Percentiles rank a stretch among this genome's conserved stretches.
These are phyloP conservation scores for Fusarium aywerte DNA, from an alignment of 2,329 filamentous ascomycete genomes.

Conservation along the genomic window DNA sequence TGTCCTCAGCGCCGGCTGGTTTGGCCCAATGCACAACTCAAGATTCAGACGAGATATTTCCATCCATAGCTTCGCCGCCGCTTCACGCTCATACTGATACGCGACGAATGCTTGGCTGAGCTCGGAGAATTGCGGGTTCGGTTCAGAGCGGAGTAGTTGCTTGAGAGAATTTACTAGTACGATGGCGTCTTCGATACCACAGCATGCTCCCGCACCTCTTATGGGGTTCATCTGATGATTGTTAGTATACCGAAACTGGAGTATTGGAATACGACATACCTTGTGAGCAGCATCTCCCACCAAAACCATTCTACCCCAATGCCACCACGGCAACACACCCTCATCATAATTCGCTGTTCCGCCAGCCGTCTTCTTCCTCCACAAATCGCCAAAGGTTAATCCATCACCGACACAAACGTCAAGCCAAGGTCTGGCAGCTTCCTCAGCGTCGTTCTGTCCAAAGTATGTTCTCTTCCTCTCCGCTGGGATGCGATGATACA, in stretches of 20 bases:
- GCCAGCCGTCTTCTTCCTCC: conserved; percentile 18
- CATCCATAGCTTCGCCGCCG: conserved; percentile 17
- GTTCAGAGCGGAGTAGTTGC: background rate
- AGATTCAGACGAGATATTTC: conserved; percentile 10
- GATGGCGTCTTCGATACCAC: conserved; percentile 20
- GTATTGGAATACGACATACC: background rate
- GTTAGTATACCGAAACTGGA: background rate
- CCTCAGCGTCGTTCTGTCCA: conserved; percentile 24
- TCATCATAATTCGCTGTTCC: conserved; percentile 29
- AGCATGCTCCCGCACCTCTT: conserved; percentile 27
- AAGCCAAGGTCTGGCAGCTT: conserved; percentile 13
- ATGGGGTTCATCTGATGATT: conserved; percentile 17
- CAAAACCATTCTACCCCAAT: conserved; percentile 28
- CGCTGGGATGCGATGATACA: conserved; percentile 14
- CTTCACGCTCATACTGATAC: conserved; percentile 17
- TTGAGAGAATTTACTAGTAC: conserved; percentile 12
- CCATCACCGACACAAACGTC: conserved; percentile 7
- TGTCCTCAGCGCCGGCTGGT: conserved; percentile 11
- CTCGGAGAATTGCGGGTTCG: background rate
- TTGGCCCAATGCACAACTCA: conserved; percentile 8
- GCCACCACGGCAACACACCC: conserved; percentile 23
- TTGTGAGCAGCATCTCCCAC: conserved; percentile 27
- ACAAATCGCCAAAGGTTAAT: conserved; percentile 20
- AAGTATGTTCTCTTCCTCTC: conserved; percentile 17
- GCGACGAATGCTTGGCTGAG: background rate